These are phyloP conservation scores for Hygrophorus pudorinus DNA, from an alignment of 768 basidiomycete genomes.

Conservation along the genomic window DNA sequence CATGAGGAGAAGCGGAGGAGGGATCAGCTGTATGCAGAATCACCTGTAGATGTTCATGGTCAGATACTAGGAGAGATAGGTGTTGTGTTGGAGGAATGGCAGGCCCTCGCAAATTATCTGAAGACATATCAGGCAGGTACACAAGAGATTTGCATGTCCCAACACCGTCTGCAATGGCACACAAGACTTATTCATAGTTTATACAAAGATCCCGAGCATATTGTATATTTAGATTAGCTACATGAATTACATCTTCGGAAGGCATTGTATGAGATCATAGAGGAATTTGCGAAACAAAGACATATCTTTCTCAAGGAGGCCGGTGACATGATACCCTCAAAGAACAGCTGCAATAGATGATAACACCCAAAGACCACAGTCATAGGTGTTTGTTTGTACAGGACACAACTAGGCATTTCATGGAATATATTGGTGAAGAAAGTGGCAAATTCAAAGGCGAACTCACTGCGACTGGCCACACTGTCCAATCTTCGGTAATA, in stretches of 20 bases:
- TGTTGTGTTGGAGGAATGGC: neutral
- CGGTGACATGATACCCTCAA: conserved; percentile 1
- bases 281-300: too few species aligned
- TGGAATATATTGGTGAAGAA: too few species aligned
- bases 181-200: neutral
- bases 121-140: neutral
- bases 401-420: neutral
- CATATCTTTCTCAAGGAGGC: too few species aligned
- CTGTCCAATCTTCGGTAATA: conserved; percentile 11
- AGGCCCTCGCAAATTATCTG: neutral
- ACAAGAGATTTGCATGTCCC: neutral
- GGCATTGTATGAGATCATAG: too few species aligned
- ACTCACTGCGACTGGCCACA: conserved; percentile 3
- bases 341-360: conserved; percentile 8
- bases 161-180: neutral
- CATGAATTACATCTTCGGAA: too few species aligned
- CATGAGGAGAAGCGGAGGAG: neutral
- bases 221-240: too few species aligned
- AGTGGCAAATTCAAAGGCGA: neutral
- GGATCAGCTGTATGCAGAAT: neutral
- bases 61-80: neutral
- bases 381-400: conserved; percentile 8
- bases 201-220: too few species aligned
- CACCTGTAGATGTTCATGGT: neutral
- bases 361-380: conserved; percentile 14